Base-by-base conservation (phyloP, 192 early-diverging fungal genomes). In the Backusella parvicylindrica region DNA sequence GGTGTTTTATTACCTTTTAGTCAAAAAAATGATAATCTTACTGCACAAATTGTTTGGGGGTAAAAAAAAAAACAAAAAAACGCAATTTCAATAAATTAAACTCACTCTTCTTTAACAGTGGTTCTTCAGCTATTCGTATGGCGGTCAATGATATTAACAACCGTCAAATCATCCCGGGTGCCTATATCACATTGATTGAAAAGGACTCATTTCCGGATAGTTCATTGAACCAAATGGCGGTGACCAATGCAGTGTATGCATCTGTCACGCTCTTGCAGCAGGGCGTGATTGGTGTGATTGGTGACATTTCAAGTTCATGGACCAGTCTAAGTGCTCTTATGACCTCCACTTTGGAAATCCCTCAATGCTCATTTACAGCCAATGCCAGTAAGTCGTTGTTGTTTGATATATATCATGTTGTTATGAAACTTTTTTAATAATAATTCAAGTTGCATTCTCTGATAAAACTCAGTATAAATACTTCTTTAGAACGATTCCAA, bases 281-380 rank as follows among this genome's bases (percentile, higher is more conserved):
- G 21, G 85, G 85, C 12, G 85, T 86, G 5, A 80, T 84, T n/a
- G 85, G 85, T 7, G 85, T 86, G 37, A 86, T 86, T 75, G 85
- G 85, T 23, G 85, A 86, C 70, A 82, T 84, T 0, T 79, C 80
- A 11, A 84, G 83, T 77, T 82, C 83, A 7, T 81, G 84, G 68
- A 83, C 85, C 6, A 81, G 79, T 16, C 74, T 84, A 21, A 83
- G 81, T 36, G 85, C 85, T 13, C 40, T 86, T 15, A 68, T 86
- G 70, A 86, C 85, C 2, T 83, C 83, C 31, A 71, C 83, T 1
- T 53, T 86, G 9, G 75, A 84, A 26, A 81, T 86, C n/a, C 85
- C 85, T 5, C 85, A 86, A 63, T 86, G 85, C 50, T 86, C 85
- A 6, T 86, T 80, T 40, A 84, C 85, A 28, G 85, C 85, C 3